Evolutionary conservation across 768 basidiomycete genomes (phyloP).

Genomic region (Hygrocybe coccinea): DNA sequence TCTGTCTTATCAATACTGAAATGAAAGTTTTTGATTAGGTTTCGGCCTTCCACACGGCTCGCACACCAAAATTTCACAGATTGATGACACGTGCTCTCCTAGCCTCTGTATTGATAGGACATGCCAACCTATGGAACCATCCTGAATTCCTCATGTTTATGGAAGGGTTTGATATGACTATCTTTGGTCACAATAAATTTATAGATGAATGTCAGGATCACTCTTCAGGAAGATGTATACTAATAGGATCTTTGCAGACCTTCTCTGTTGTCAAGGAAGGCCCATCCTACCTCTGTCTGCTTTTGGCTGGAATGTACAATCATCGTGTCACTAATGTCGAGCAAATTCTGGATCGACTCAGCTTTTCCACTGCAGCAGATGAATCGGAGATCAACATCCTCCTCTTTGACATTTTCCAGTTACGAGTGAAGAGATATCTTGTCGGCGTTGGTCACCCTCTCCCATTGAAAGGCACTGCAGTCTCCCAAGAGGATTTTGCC

Average conservation of each 20-base stretch:
- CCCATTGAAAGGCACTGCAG: not conserved
- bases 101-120: not conserved
- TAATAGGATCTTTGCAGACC: not conserved
- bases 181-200: not conserved
- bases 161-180: not conserved
- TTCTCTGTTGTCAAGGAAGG: not conserved
- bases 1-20: no score
- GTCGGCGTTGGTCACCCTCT: not conserved
- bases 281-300: not conserved
- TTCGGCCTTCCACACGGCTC: not conserved
- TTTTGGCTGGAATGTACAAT: not conserved
- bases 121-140: not conserved
- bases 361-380: not conserved
- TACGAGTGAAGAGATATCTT: not conserved
- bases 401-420: not conserved
- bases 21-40: no score
- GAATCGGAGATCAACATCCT: not conserved
- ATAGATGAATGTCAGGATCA: not conserved
- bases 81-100: not conserved
- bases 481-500: not conserved
- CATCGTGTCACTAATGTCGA: not conserved
- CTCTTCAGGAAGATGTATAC: not conserved
- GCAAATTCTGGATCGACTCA: not conserved
- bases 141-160: not conserved
- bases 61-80: not conserved